A percentile compares a stretch with the other conserved stretches of the same genome.
Conservation (phyloP, 495 filamentous ascomycete species). For the Aspergillus baeticus region DNA sequence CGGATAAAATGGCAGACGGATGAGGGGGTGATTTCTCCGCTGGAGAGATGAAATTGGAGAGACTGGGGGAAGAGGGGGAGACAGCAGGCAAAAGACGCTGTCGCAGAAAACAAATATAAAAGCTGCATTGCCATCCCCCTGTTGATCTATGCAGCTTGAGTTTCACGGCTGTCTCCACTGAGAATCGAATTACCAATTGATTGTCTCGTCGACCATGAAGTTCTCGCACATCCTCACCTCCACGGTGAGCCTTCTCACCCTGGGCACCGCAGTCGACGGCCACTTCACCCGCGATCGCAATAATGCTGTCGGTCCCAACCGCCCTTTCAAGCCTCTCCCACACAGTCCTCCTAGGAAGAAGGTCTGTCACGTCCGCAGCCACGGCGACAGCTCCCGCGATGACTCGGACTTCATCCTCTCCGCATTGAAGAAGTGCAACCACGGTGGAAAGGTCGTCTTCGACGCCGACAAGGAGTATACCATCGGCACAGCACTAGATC, state of each 20-base stretch:
- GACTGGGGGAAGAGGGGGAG: not conserved
- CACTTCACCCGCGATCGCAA: conserved; percentile 24
- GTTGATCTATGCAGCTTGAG: too few species aligned
- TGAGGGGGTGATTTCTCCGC: conserved; percentile 4
- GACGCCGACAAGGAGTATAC: conserved; percentile 52
- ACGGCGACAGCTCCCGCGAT: conserved; percentile 47
- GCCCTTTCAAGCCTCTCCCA: conserved; percentile 38
- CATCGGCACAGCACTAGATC: conserved; percentile 63
- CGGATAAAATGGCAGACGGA: conserved; percentile 1
- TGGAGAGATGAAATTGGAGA: not conserved
- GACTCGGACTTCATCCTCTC: conserved; percentile 58
- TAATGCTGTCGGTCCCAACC: conserved; percentile 30
- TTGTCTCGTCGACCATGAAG: too few species aligned
- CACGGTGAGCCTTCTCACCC: conserved; percentile 24
- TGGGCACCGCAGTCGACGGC: conserved; percentile 23
- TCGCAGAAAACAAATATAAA: too few species aligned
- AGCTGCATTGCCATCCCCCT: too few species aligned
- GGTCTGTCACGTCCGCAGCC: conserved; percentile 34
- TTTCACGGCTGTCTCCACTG: too few species aligned
- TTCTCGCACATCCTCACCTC: conserved; percentile 27
- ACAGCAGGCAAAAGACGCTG: too few species aligned
- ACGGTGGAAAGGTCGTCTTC: conserved; percentile 66
- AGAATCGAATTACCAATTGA: too few species aligned
- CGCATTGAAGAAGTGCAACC: conserved; percentile 61
- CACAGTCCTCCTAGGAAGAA: conserved; percentile 26